A percentile compares a stretch with the other conserved stretches of the same genome.
phyloP scores from a whole-genome alignment of 148 eudicot genomes.

The Amaranthus cruentus region DNA sequence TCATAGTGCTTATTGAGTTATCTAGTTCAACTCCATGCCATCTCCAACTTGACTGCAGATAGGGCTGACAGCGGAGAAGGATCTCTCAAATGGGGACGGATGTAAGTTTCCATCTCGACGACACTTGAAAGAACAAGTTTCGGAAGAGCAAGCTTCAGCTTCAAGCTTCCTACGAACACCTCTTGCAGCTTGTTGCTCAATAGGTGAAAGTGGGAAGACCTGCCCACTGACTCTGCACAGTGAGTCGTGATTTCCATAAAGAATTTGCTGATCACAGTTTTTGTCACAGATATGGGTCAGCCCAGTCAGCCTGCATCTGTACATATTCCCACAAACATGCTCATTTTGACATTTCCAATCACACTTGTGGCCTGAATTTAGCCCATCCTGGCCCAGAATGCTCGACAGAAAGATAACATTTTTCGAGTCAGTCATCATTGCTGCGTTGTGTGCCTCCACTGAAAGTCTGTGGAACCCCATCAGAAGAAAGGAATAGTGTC shows the following conservation, averaged over 20 bases:
- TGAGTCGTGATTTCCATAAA: constrained; percentile 81
- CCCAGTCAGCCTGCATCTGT: constrained; percentile 87
- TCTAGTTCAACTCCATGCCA: constrained; percentile 97
- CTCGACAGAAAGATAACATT: constrained; percentile 83
- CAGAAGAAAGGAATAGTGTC: constrained; percentile 34
- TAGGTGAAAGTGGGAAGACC: constrained; percentile 67
- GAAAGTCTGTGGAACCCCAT: constrained; percentile 54
- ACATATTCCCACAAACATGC: constrained; percentile 86
- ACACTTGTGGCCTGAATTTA: constrained; percentile 79
- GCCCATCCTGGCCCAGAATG: constrained; percentile 81
- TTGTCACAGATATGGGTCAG: constrained; percentile 91
- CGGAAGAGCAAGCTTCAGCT: constrained; percentile 48
- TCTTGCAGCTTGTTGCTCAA: constrained; percentile 85
- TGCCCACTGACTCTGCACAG: constrained; percentile 90
- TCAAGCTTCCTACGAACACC: constrained; percentile 94
- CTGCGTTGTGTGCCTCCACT: constrained; percentile 73
- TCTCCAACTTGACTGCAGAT: constrained; percentile 93
- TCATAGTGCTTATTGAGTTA: constrained; percentile 24
- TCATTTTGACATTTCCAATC: constrained; percentile 92
- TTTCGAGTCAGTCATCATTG: constrained; percentile 53
- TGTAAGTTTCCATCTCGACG: constrained; percentile 54
- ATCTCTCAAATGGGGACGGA: constrained; percentile 91
- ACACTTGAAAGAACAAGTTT: constrained; percentile 81
- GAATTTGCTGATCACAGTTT: constrained; percentile 93
- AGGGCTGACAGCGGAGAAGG: constrained; percentile 78